phyloP scores from a whole-genome alignment of 139 green algal genomes.

The Closterium sp. region DNA sequence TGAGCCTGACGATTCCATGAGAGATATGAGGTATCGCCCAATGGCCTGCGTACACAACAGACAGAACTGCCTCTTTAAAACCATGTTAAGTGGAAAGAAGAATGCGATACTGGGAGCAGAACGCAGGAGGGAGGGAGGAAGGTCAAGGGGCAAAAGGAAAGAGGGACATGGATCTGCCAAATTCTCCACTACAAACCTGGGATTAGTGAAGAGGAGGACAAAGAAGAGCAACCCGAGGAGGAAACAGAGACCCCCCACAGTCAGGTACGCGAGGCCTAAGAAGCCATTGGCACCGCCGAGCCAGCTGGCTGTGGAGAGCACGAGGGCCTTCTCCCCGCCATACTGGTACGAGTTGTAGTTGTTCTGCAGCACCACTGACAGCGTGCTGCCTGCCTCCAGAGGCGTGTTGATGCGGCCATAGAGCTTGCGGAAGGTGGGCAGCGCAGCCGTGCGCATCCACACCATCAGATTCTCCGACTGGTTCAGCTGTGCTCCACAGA shows the following conservation, averaged over 20 bases:
- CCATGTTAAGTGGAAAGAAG: neutral
- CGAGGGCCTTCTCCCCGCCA: slow-evolving; percentile 47
- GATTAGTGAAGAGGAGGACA: slow-evolving; percentile 38
- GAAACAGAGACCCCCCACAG: slow-evolving; percentile 52
- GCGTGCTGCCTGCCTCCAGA: slow-evolving; percentile 40
- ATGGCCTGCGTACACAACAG: slow-evolving; percentile 4
- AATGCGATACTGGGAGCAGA: neutral
- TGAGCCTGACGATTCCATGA: slow-evolving; percentile 39
- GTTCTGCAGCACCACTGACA: slow-evolving; percentile 66
- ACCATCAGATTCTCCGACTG: slow-evolving; percentile 92
- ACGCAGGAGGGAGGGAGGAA: no score
- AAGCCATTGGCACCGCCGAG: slow-evolving; percentile 75
- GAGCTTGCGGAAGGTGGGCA: slow-evolving; percentile 68
- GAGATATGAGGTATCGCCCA: slow-evolving; percentile 45
- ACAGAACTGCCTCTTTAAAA: neutral
- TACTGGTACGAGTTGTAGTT: slow-evolving; percentile 76
- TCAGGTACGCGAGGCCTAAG: slow-evolving; percentile 67
- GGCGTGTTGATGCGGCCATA: slow-evolving; percentile 65
- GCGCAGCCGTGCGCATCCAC: slow-evolving; percentile 86
- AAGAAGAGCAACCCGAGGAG: slow-evolving; percentile 46
- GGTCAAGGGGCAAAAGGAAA: no score
- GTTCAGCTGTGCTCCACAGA: slow-evolving; percentile 22
- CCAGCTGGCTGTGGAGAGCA: slow-evolving; percentile 74
- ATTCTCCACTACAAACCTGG: slow-evolving; percentile 10
- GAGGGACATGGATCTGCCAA: no score